phyloP scores from a whole-genome alignment of 768 basidiomycete genomes.

The Phaeolepiota aurea region DNA sequence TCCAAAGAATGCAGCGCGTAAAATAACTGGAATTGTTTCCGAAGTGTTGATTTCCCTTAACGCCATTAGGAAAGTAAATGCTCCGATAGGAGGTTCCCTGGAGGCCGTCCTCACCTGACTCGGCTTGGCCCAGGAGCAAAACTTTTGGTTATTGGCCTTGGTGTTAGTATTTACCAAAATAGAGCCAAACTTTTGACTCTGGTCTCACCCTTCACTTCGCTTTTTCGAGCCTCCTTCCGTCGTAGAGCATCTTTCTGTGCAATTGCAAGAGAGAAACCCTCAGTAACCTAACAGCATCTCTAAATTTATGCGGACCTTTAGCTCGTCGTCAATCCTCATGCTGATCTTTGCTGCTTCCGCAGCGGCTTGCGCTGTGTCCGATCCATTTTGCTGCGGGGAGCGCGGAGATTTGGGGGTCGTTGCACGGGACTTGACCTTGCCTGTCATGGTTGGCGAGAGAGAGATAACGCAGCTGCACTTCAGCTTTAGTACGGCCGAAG shows the following conservation, averaged over 20 bases:
- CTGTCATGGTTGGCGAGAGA: no score
- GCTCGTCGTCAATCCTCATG: constrained; percentile 47
- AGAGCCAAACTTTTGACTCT: not conserved
- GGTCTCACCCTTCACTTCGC: constrained; percentile 41
- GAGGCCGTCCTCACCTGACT: constrained; percentile 40
- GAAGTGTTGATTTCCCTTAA: constrained; percentile 71
- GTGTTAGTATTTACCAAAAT: not conserved
- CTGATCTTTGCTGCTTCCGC: constrained; percentile 38
- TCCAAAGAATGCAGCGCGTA: constrained; percentile 68
- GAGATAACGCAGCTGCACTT: no score
- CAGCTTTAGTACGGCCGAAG: not conserved
- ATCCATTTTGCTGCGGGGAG: not conserved
- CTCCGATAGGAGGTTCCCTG: not conserved
- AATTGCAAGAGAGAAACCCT: constrained; percentile 1
- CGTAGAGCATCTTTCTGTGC: constrained; percentile 40
- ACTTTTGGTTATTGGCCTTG: constrained; percentile 35
- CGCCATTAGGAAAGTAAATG: not conserved
- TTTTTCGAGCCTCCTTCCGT: constrained; percentile 31
- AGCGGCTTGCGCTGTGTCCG: constrained; percentile 19
- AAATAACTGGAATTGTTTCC: constrained; percentile 79
- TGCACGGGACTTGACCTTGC: no score
- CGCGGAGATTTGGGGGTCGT: no score
- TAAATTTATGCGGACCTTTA: constrained; percentile 28
- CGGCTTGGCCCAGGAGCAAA: constrained; percentile 73
- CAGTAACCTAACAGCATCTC: not conserved